These are phyloP conservation scores for Gossypium schwendimanii DNA, from an alignment of 441 rosid genomes.

Conservation along the genomic window DNA sequence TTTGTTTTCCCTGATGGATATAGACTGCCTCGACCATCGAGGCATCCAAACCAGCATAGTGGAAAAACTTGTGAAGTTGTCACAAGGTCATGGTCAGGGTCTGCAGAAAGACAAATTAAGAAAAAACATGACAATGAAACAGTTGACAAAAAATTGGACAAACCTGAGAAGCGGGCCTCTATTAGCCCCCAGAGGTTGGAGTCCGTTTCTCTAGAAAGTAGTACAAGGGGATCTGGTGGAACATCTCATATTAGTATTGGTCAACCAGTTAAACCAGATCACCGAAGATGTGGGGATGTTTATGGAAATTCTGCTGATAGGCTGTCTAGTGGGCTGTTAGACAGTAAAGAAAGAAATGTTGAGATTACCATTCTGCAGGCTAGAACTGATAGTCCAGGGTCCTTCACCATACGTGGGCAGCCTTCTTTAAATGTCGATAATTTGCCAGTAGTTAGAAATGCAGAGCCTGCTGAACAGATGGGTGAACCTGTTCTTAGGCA, in stretches of 20 bases:
- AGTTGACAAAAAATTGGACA: conserved; percentile 35
- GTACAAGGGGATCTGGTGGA: conserved; percentile 29
- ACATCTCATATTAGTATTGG: conserved; percentile 22
- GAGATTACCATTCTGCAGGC: conserved; percentile 1
- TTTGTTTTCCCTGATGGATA: conserved; percentile 70
- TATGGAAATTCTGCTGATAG: conserved; percentile 17
- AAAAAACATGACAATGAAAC: conserved; percentile 44
- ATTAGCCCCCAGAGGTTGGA: conserved; percentile 41
- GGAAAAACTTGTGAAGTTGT: conserved; percentile 45
- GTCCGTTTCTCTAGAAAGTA: conserved; percentile 46
- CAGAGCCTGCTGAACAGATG: conserved; percentile 26
- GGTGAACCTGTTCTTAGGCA: conserved; percentile 17
- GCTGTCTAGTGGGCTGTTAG: conserved; percentile 25
- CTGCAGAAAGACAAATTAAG: conserved; percentile 48
- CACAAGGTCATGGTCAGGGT: conserved; percentile 27
- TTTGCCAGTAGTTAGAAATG: conserved; percentile 22
- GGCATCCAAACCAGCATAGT: conserved; percentile 40
- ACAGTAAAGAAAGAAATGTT: conserved; percentile 11
- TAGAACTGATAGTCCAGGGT: conserved; percentile 21
- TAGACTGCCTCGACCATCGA: conserved; percentile 49
- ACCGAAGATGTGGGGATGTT: conserved; percentile 12
- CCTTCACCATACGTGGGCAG: conserved; percentile 17
- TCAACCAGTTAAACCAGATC: conserved; percentile 19
- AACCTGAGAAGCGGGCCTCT: conserved; percentile 47
- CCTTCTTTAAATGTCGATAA: conserved; percentile 24